Evolutionary conservation across 2,329 filamentous ascomycete genomes (phyloP), one percentile per base, ranked within the genome.

Genomic region (Didymella sp.): DNA sequence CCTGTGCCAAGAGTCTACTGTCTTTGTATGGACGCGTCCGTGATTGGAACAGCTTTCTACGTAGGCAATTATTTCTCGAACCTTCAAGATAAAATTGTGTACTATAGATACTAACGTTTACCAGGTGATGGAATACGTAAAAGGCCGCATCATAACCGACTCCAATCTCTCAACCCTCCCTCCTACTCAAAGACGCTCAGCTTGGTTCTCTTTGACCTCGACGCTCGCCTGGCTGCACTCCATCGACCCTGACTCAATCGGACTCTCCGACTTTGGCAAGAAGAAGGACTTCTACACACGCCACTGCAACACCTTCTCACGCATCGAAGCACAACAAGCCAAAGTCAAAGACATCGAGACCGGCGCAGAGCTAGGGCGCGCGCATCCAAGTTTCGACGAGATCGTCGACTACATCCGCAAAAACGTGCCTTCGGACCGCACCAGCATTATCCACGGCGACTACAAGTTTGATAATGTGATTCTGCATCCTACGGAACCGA

Each of bases 11-110:
- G 85, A 74, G 86, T 91, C 3, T 90, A 91, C 76, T 89, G 88
- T 69, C 84, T 98, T 19, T 98, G 94, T 79, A 89, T 95, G 77
- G 92, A 98, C 77, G 78, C 81, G 31, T 77, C 75, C 49, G 82
- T 98, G 33, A 83, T 98, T 58, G 94, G 93, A 49, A 98, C 93
- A 6, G 85, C 91, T 1, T 98, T 98, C 76, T 98, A 98, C 78
- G 68, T 74, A 59, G 6, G 12, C 40, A 47, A 15, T 7, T 2
- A 2, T 24, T 19, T 17, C 3, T 35, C 13, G n/a, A 30, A 9
- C 13, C 2, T 25, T 19, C n/a, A 27, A 7, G 1, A 27, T 50
- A 35, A 51, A 38, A 17, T 35, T 24, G 19, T 5, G 1, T 40
- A 24, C 49, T 51, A 51, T 24, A 13, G 5, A 2, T 40, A 24